These are phyloP conservation scores for Lichina pygmaea DNA, from an alignment of 495 filamentous ascomycete species.

Conservation along the genomic window DNA sequence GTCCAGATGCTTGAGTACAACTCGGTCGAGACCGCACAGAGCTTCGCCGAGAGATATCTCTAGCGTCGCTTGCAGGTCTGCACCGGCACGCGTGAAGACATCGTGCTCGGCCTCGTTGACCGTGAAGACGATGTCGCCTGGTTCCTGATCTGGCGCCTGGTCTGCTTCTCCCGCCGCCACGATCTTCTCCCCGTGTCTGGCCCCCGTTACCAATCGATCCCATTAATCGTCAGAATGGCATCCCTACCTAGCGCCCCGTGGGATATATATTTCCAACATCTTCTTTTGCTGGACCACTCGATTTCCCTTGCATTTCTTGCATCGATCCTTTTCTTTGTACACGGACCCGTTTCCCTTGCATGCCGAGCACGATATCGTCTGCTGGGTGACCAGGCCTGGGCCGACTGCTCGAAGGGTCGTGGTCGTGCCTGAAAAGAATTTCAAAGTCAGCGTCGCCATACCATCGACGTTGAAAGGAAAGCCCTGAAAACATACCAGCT, in stretches of 20 bases:
- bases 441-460: background rate
- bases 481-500: constrained; percentile 17
- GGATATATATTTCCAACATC: constrained; percentile 86
- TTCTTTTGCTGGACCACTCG: constrained; percentile 62
- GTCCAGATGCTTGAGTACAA: constrained; percentile 80
- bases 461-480: background rate
- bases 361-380: constrained; percentile 40
- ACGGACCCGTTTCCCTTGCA: constrained; percentile 63
- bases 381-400: constrained; percentile 54
- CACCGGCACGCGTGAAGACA: constrained; percentile 50
- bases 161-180: constrained; percentile 86
- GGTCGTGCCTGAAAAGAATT: constrained; percentile 22
- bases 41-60: constrained; percentile 63
- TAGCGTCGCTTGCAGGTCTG: constrained; percentile 58
- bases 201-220: constrained; percentile 6
- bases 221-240: background rate
- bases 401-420: constrained; percentile 52
- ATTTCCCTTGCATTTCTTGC: constrained; percentile 93
- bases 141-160: constrained; percentile 70
- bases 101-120: constrained; percentile 60
- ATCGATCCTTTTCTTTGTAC: constrained; percentile 83
- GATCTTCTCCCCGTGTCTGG: constrained; percentile 60
- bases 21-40: constrained; percentile 66
- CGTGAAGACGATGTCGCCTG: constrained; percentile 78
- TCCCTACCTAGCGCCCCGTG: constrained; percentile 44